Base-by-base conservation (phyloP, 371 early-diverging fungal genomes). In the Mucor sp. region DNA sequence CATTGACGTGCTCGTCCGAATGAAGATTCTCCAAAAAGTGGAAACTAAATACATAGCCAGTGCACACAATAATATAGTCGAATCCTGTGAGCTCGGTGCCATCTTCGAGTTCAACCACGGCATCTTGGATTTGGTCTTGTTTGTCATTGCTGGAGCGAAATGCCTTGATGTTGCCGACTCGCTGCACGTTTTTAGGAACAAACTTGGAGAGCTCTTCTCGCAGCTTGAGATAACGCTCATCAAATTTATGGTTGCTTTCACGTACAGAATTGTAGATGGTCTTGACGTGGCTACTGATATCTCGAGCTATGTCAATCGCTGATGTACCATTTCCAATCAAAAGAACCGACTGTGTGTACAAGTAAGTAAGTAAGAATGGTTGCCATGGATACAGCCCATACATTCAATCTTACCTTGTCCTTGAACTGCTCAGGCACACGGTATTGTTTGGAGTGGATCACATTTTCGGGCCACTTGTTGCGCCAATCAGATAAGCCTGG, bases 391-490 rank as follows among this genome's bases (percentile, higher is more conserved):
- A n/a, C n/a, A n/a, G n/a, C n/a, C n/a, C n/a, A n/a, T n/a, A n/a
- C n/a, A n/a, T 11, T 14, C 25, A 6, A 14, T n/a, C 32, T 61
- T 72, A 84, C 84, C 77, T 85, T 65, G 27, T 73, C 78, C 15
- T 63, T 58, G 61, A 79, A 87, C 1, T 69, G 70, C 2, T 71
- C 66, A 0, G 88, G 82, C 4, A 62, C 64, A 25, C 89, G 74
- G 56, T 87, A 90, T 21, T 87, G 85, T 39, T 80, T 79, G 12
- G 89, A 84, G 63, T 88, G 87, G 3, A 85, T 66, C 3, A 88
- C 53, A 1, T 28, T 43, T 17, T 56, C 30, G 21, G 67, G 67
- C 23, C 74, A 63, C 23, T 37, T 14, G 28, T n/a, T 70, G 8
- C 58, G 17, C 50, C 59, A 62, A 17, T 64, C 61, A 12, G 65